phyloP scores from a whole-genome alignment of 2,329 filamentous ascomycete genomes.

The Fusarium decemcellulare region DNA sequence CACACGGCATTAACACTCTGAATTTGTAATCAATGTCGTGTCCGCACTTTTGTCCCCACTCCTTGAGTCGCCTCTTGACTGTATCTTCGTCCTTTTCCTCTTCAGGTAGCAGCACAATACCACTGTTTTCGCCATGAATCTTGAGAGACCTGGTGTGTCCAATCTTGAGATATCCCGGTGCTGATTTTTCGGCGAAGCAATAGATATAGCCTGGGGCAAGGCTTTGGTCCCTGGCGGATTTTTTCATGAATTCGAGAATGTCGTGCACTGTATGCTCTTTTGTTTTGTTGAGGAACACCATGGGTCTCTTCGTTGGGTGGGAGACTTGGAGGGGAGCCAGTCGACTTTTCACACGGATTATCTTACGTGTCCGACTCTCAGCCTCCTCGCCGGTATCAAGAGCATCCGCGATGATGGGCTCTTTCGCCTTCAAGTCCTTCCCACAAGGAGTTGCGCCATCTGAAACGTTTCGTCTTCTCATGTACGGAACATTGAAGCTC shows the following conservation, averaged over 20 bases:
- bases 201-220: constrained; percentile 10
- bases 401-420: neutral
- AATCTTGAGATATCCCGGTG: constrained; percentile 25
- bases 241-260: neutral
- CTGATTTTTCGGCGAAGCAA: constrained; percentile 18
- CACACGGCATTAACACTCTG: neutral
- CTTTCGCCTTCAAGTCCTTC: no score
- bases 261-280: neutral
- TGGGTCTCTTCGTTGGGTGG: neutral
- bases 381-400: neutral
- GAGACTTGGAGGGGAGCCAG: neutral
- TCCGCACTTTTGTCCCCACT: neutral
- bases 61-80: accelerated
- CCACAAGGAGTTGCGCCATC: no score
- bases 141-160: neutral
- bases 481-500: neutral
- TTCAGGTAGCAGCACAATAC: neutral
- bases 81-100: neutral
- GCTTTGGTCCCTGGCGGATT: accelerated
- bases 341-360: neutral
- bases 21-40: neutral
- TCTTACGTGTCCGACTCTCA: neutral
- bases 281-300: neutral
- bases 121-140: neutral
- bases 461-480: no score